Percentiles rank a stretch among this genome's conserved stretches.
Evolutionary conservation across 2,329 filamentous ascomycete species (phyloP).

Genomic region (Xylariomycetidae sp.): DNA sequence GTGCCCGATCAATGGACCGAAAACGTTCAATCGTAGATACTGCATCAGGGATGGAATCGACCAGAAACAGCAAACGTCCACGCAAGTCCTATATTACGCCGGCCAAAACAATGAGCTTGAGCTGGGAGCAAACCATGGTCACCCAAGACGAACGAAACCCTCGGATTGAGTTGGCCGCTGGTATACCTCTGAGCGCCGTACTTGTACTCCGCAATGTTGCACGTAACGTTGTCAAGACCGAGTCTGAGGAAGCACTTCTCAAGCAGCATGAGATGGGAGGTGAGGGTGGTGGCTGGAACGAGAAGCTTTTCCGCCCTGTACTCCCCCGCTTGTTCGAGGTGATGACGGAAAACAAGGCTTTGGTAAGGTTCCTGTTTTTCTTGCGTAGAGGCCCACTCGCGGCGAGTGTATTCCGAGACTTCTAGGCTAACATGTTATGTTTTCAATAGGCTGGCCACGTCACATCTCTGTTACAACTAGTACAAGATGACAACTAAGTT

Average conservation of each 20-base stretch:
- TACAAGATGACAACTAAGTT: slow-evolving; percentile 20
- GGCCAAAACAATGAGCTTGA: slow-evolving; percentile 50
- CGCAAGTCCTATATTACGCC: slow-evolving; percentile 47
- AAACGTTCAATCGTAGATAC: slow-evolving; percentile 24
- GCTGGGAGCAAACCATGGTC: slow-evolving; percentile 52
- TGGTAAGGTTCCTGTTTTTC: slow-evolving; percentile 39
- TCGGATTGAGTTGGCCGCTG: slow-evolving; percentile 61
- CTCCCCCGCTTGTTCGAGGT: slow-evolving; percentile 63
- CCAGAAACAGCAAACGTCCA: slow-evolving; percentile 25
- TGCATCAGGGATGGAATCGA: slow-evolving; percentile 1
- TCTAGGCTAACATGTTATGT: not conserved
- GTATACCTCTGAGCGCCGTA: slow-evolving; percentile 73
- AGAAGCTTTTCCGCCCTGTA: slow-evolving; percentile 62
- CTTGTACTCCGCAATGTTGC: slow-evolving; percentile 77
- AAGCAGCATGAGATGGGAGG: slow-evolving; percentile 43
- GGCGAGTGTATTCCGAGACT: not conserved
- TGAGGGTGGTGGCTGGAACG: slow-evolving; percentile 58
- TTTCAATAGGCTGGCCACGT: slow-evolving; percentile 15
- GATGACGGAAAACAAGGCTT: slow-evolving; percentile 61
- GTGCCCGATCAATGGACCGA: slow-evolving; percentile 35
- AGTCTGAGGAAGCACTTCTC: slow-evolving; percentile 49
- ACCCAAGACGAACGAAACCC: slow-evolving; percentile 55
- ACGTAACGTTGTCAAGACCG: slow-evolving; percentile 58
- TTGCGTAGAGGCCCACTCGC: not conserved
- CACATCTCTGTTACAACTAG: slow-evolving; percentile 17